Evolutionary conservation across 768 basidiomycete genomes (phyloP).

Genomic region (Cubamyces lactineus): DNA sequence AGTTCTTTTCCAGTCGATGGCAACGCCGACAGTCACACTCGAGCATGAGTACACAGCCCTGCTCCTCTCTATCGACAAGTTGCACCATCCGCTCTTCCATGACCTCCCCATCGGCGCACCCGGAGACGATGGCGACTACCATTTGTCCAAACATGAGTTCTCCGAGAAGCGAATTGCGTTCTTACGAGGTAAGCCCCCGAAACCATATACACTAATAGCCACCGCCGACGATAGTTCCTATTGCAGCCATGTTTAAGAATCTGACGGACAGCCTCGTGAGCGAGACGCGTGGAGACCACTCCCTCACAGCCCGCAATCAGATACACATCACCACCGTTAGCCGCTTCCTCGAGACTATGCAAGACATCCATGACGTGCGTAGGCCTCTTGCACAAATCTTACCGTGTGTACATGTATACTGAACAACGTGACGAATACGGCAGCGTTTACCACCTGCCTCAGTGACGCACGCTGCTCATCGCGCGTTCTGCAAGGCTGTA

Average conservation of each 20-base stretch:
- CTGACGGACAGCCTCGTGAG: conserved; percentile 41
- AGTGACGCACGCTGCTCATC: conserved; percentile 3
- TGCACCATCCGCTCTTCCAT: conserved; percentile 54
- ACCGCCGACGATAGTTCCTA: background rate
- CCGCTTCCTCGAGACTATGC: conserved; percentile 55
- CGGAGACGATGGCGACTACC: conserved; percentile 18
- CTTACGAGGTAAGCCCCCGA: conserved; percentile 40
- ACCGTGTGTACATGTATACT: no score
- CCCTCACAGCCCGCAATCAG: conserved; percentile 40
- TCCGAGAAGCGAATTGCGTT: conserved; percentile 41
- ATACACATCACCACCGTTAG: conserved; percentile 45
- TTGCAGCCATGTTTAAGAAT: conserved; percentile 51
- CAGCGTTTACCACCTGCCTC: conserved; percentile 12
- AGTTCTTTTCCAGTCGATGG: conserved; percentile 55
- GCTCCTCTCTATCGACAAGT: conserved; percentile 60
- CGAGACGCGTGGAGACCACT: conserved; percentile 30
- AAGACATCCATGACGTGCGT: conserved; percentile 47
- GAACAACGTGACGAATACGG: background rate
- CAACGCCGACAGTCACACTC: conserved; percentile 49
- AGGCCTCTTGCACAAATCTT: no score
- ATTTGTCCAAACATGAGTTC: conserved; percentile 33
- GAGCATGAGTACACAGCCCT: conserved; percentile 62
- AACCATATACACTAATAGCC: background rate
- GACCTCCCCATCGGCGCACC: conserved; percentile 35
- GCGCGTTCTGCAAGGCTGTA: conserved; percentile 18